A percentile compares a stretch with the other conserved stretches of the same genome.
Evolutionary conservation across 2,329 filamentous ascomycete species (phyloP).

Genomic region (Xylaria sp.): DNA sequence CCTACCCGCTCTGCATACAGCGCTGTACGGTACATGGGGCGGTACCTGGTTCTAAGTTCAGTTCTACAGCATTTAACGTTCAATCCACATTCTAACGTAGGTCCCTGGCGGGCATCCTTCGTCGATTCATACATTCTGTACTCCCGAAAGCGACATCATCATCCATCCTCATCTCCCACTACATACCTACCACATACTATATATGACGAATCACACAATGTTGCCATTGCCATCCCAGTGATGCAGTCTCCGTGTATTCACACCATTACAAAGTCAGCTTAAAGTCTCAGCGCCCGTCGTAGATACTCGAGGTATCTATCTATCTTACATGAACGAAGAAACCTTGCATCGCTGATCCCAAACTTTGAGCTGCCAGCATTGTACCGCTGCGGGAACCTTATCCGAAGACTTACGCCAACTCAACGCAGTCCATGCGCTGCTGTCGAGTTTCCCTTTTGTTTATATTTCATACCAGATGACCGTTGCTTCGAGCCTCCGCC

Average conservation of each 20-base stretch:
- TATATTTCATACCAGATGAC: slow-evolving; percentile 58
- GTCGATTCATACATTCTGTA: not conserved
- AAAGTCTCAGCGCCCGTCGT: not conserved
- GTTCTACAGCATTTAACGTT: not conserved
- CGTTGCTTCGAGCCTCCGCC: slow-evolving; percentile 55
- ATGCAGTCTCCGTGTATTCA: not conserved
- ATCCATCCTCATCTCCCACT: not conserved
- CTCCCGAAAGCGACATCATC: not conserved
- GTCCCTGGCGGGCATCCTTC: slow-evolving; percentile 6
- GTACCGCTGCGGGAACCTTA: not conserved
- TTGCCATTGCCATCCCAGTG: not conserved
- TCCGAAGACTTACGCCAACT: slow-evolving; percentile 10
- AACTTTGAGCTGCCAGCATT: slow-evolving; percentile 1
- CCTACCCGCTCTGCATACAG: slow-evolving; percentile 3
- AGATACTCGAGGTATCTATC: not conserved
- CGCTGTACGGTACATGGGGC: not conserved
- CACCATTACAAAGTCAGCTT: not conserved
- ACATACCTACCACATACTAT: not conserved
- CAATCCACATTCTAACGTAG: not conserved
- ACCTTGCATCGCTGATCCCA: slow-evolving; percentile 7
- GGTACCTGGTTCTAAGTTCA: not conserved
- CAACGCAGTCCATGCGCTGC: slow-evolving; percentile 42
- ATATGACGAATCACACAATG: slow-evolving; percentile 1
- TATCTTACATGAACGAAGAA: not conserved
- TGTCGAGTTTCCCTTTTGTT: slow-evolving; percentile 38